Evolutionary conservation across 345 rosid species (phyloP).

Genomic region (Ricinus communis): DNA sequence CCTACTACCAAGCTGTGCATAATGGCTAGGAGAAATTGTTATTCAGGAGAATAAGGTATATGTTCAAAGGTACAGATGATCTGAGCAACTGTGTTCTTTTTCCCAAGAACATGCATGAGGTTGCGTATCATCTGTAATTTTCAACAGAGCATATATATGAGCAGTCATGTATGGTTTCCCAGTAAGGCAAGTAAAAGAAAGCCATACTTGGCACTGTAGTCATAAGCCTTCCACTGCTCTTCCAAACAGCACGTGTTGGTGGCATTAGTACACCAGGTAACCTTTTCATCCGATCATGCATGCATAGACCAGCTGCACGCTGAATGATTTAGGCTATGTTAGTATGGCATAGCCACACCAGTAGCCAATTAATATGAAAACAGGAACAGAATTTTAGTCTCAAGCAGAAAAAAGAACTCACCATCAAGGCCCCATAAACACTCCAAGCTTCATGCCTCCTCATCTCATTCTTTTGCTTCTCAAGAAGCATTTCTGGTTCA

Average conservation of each 20-base stretch:
- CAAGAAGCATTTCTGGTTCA: slow-evolving; percentile 65
- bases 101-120: no score
- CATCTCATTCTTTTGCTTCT: slow-evolving; percentile 59
- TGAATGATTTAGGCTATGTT: slow-evolving; percentile 29
- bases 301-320: slow-evolving; percentile 75
- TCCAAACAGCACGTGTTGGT: slow-evolving; percentile 49
- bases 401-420: slow-evolving; percentile 30
- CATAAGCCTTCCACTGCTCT: slow-evolving; percentile 42
- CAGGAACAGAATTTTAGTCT: neutral
- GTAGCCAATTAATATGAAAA: slow-evolving; percentile 1
- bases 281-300: slow-evolving; percentile 64
- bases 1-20: neutral
- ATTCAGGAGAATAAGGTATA: neutral
- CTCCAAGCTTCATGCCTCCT: slow-evolving; percentile 76
- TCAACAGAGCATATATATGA: neutral
- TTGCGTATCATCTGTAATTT: no score
- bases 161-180: neutral
- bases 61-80: neutral
- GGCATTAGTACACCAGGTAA: slow-evolving; percentile 50
- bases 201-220: slow-evolving; percentile 46
- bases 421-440: slow-evolving; percentile 82
- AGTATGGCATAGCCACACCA: slow-evolving; percentile 13
- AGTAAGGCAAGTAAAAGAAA: slow-evolving; percentile 11
- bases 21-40: neutral
- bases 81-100: neutral